These are phyloP conservation scores for Marasmius oreades DNA, from an alignment of 1,284 basidiomycete species.

Conservation along the genomic window DNA sequence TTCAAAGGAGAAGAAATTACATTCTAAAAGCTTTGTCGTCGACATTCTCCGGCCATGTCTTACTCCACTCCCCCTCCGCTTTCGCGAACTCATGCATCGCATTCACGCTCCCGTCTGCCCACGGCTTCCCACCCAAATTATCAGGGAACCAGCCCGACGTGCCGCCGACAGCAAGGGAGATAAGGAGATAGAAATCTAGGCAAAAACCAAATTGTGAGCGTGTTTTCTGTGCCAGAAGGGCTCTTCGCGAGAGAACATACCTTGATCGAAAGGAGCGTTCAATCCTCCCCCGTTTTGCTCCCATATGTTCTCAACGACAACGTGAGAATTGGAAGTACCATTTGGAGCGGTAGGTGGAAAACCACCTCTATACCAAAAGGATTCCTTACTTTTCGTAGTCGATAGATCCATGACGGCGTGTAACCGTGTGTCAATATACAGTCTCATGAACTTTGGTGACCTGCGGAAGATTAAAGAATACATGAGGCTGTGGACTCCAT, in stretches of 20 bases:
- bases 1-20: constrained; percentile 31
- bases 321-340: constrained; percentile 42
- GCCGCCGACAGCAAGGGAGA: constrained; percentile 75
- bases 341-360: constrained; percentile 74
- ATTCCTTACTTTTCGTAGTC: constrained; percentile 46
- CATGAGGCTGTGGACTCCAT: no score
- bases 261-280: constrained; percentile 79
- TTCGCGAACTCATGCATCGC: constrained; percentile 71
- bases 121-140: constrained; percentile 67
- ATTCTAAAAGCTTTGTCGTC: constrained; percentile 71
- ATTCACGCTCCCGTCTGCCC: constrained; percentile 62
- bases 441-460: constrained; percentile 59
- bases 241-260: constrained; percentile 35
- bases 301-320: constrained; percentile 62
- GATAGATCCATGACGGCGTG: constrained; percentile 29
- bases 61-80: constrained; percentile 61
- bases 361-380: constrained; percentile 37
- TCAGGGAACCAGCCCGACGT: constrained; percentile 85
- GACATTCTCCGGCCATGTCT: constrained; percentile 60
- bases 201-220: no score
- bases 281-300: constrained; percentile 29
- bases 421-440: constrained; percentile 67
- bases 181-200: constrained; percentile 71
- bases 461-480: background rate
- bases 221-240: no score